Base-by-base conservation (phyloP, 2,329 filamentous ascomycete species). In the Xylariaceae sp. region DNA sequence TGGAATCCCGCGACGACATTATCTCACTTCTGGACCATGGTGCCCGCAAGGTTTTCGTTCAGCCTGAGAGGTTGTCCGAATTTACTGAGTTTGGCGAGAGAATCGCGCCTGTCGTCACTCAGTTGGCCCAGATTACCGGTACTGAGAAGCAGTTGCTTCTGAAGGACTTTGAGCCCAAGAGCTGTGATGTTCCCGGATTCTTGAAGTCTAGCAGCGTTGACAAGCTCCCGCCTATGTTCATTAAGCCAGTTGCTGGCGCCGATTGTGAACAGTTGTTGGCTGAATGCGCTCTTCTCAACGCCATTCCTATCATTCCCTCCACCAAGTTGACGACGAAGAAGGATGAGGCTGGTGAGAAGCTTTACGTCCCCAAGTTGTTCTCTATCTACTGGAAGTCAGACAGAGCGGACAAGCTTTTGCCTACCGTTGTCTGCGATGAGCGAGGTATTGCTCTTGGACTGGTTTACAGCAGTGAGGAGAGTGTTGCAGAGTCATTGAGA, bases 391-490 rank as follows among this genome's bases (percentile, higher is more conserved):
- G 92, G 75, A 87, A 83, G 63, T 90, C 89, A 45, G 94, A 99
- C 74, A 83, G 92, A 64, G 75, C 85, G 3, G 95, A 97, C 71
- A 88, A 89, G 7, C 81, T 99, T 7, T 85, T 96, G 66, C 88
- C 94, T 1, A 99, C 94, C 0, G 83, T 96, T 3, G 94, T 99
- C 6, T 92, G 89, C 1, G 91, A 99, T 71, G 90, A 96, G 78
- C 80, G 88, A 53, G 92, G 92, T 1, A 80, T 89, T 17, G 90
- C 91, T 7, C 78, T 99, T 11, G 94, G 94, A 0, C 77, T 99
- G 64, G 94, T 97, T 15, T 99, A 97, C 80, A 96, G 92, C 75
- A 97, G 90, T 71, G 85, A 89, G 64, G 90, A 95, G 74, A 97
- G 93, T 72, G 86, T 99, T 39, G 80, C 86, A 7, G 93, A 96